Conservation (phyloP, 208 protist species). For the Naegleria lovaniensis region DNA sequence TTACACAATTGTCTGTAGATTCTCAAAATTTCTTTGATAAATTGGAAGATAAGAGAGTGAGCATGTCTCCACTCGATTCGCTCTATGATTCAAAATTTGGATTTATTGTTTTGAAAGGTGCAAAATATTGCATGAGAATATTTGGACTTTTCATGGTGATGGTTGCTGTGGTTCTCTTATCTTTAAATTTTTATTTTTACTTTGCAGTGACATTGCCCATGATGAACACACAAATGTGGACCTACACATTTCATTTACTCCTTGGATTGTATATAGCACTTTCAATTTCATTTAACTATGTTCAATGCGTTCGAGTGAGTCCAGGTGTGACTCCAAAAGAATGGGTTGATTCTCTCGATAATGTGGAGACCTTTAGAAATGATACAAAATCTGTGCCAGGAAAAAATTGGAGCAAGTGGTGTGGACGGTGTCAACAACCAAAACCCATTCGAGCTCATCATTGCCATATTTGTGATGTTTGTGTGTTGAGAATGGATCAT, state of each 20-base stretch:
- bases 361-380: neutral
- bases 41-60: neutral
- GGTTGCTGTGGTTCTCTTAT: neutral
- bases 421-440: slow-evolving; percentile 54
- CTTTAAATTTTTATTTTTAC: slow-evolving; percentile 9
- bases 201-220: neutral
- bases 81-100: neutral
- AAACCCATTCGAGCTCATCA: slow-evolving; percentile 71
- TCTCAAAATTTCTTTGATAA: slow-evolving; percentile 5
- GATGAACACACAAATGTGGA: neutral
- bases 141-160: neutral
- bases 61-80: neutral
- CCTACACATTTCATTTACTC: neutral
- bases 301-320: neutral
- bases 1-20: too few relatives aligned
- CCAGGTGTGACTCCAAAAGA: neutral
- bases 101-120: neutral
- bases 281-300: neutral
- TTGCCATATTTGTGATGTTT: slow-evolving; percentile 63
- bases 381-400: neutral
- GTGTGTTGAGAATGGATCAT: slow-evolving; percentile 74
- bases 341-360: neutral
- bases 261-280: neutral
- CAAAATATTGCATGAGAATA: slow-evolving; percentile 17
- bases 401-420: slow-evolving; percentile 38